A percentile compares a stretch with the other conserved stretches of the same genome.
phyloP scores from a whole-genome alignment of 2,329 filamentous ascomycete genomes.

The Arachnopeziza araneosa region DNA sequence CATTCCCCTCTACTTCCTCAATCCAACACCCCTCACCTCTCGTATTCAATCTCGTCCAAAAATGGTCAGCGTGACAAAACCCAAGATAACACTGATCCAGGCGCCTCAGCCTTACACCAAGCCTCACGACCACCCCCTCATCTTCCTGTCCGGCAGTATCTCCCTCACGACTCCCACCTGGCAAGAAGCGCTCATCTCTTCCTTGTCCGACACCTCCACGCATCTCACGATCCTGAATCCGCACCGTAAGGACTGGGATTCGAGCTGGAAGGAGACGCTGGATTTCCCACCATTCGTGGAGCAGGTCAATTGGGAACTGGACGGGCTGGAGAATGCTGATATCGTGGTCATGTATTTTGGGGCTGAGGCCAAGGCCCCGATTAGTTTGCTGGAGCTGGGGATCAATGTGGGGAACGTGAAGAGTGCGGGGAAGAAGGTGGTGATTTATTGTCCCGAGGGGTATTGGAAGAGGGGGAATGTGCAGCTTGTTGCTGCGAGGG shows the following conservation, averaged over 20 bases:
- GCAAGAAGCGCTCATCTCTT: slow-evolving; percentile 40
- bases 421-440: slow-evolving; percentile 39
- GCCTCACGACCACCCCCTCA: slow-evolving; percentile 16
- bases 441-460: slow-evolving; percentile 42
- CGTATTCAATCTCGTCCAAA: too few relatives aligned
- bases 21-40: too few relatives aligned
- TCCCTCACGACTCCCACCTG: slow-evolving; percentile 34
- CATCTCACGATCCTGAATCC: slow-evolving; percentile 55
- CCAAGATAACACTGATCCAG: slow-evolving; percentile 2
- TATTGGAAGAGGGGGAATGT: slow-evolving; percentile 59
- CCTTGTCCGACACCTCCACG: slow-evolving; percentile 36
- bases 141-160: slow-evolving; percentile 58
- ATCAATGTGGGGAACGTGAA: slow-evolving; percentile 37
- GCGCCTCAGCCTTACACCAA: slow-evolving; percentile 14
- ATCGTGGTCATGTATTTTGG: slow-evolving; percentile 54
- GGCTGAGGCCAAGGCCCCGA: slow-evolving; percentile 44
- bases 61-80: neutral
- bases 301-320: slow-evolving; percentile 58
- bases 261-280: slow-evolving; percentile 45
- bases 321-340: slow-evolving; percentile 46
- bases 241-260: slow-evolving; percentile 50
- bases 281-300: slow-evolving; percentile 41
- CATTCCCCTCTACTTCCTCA: too few relatives aligned
- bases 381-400: slow-evolving; percentile 57
- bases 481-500: slow-evolving; percentile 47